A percentile compares a stretch with the other conserved stretches of the same genome.
Conservation (phyloP, 164 flowering plant genomes). For the Stephania japonica region DNA sequence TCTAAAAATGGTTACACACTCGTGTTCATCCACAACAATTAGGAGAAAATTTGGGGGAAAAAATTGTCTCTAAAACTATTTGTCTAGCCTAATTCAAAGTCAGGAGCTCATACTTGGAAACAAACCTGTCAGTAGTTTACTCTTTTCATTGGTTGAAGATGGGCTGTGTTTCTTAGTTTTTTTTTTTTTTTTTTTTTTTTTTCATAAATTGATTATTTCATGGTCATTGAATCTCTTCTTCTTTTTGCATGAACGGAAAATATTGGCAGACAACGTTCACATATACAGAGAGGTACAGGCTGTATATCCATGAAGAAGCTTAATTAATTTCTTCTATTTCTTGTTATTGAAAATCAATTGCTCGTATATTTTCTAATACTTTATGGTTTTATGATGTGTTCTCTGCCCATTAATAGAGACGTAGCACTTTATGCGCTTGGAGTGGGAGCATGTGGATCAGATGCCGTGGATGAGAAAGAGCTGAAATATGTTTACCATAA, state of each 20-base stretch:
- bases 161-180: background rate
- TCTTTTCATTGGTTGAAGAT: too few relatives aligned
- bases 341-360: background rate
- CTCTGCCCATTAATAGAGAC: slow-evolving; percentile 46
- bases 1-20: too few relatives aligned
- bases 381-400: background rate
- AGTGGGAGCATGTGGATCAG: slow-evolving; percentile 71
- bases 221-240: background rate
- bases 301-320: slow-evolving; percentile 29
- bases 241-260: slow-evolving; percentile 12
- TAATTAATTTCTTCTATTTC: background rate
- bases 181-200: background rate
- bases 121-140: too few relatives aligned
- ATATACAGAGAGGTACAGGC: slow-evolving; percentile 60
- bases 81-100: too few relatives aligned
- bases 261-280: slow-evolving; percentile 36
- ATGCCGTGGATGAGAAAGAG: slow-evolving; percentile 73
- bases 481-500: slow-evolving; percentile 82
- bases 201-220: background rate
- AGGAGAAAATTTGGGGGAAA: too few relatives aligned
- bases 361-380: background rate
- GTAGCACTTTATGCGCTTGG: slow-evolving; percentile 87
- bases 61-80: too few relatives aligned
- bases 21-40: too few relatives aligned
- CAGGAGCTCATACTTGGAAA: too few relatives aligned